Base-by-base conservation (phyloP, 352 stramenopile genomes). In the Globisporangium parvum region DNA sequence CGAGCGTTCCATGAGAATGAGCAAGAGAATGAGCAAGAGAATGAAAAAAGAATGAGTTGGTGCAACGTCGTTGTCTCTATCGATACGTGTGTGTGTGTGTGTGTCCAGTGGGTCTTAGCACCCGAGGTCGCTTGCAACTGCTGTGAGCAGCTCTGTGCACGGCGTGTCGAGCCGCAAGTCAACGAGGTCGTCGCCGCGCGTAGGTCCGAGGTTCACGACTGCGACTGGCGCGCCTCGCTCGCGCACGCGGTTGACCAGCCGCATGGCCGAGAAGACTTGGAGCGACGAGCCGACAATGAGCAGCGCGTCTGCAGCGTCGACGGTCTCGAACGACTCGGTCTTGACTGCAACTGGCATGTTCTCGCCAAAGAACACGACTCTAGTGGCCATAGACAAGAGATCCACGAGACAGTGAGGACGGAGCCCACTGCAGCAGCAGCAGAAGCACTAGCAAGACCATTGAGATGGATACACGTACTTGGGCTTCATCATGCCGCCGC, bases 281-380 rank as follows among this genome's bases (percentile, higher is more conserved):
- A 99, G 69, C 45, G 89, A 98, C 4, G 89, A 96, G 23, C 95
- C 96, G 15, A 98, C 81, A 15, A 98, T 90, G 3, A 98, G 63
- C 31, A 99, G 53, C 28, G 85, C 88, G 60, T 97, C 85, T 0
- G 91, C 78, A 31, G 87, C 67, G 50, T 88, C 70, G n/a, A 98
- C 68, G 18, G 60, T 64, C 44, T 83, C 77, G 33, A 88, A 59
- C 35, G 80, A 85, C 48, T 77, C 65, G 6, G 82, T 69, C 12
- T 97, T 88, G 10, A 88, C 80, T 33, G 73, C 51, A 17, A 66
- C 68, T 1, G 94, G 93, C 64, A 99, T 95, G 55, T 88, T 95
- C 60, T 98, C 96, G 6, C 96, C 96, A 69, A 99, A 99, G 66
- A 99, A 99, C 6, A 98, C 93, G 40, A 99, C 95, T 51, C 77